These are phyloP conservation scores for Kuraishia ogatae DNA, from an alignment of 805 yeast genomes.

Conservation along the genomic window DNA sequence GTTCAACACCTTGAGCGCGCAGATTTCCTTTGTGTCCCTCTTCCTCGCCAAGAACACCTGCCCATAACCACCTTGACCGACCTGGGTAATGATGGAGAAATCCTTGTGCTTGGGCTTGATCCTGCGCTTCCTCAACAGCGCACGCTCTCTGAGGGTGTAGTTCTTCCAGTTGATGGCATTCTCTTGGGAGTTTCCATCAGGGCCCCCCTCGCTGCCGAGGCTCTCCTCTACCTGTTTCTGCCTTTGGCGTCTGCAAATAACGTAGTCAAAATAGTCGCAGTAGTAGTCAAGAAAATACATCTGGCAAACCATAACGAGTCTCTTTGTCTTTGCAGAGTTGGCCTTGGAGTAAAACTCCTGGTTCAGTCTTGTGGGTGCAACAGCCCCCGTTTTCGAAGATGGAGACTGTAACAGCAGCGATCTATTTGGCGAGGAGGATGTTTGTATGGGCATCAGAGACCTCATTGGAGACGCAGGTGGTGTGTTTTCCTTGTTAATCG, in stretches of 20 bases:
- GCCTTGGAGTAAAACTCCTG: conserved; percentile 50
- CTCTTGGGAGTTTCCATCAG: conserved; percentile 18
- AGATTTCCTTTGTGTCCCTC: conserved; percentile 88
- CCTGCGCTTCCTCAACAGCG: conserved; percentile 78
- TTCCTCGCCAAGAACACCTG: conserved; percentile 95
- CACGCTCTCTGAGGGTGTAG: conserved; percentile 79
- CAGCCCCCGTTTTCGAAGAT: conserved; percentile 4
- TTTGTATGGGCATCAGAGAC: conserved; percentile 5
- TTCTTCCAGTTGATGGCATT: conserved; percentile 61
- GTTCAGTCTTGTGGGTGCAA: conserved; percentile 15
- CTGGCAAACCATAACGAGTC: conserved; percentile 87
- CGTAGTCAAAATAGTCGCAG: conserved; percentile 92
- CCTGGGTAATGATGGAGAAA: conserved; percentile 94
- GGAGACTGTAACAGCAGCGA: conserved; percentile 14
- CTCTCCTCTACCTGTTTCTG: conserved; percentile 59
- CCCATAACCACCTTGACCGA: conserved; percentile 99
- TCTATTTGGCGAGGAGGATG: conserved; percentile 10
- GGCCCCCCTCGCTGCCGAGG: conserved; percentile 20
- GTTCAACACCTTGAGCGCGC: conserved; percentile 89
- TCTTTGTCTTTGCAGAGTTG: conserved; percentile 64
- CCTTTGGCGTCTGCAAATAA: conserved; percentile 79
- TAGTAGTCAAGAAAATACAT: conserved; percentile 91
- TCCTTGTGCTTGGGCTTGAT: conserved; percentile 90
- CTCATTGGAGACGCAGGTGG: conserved; percentile 23
- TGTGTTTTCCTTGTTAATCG: conserved; percentile 31